Base-by-base conservation (phyloP, 148 eudicot genomes). In the Vaccinium myrtillus region DNA sequence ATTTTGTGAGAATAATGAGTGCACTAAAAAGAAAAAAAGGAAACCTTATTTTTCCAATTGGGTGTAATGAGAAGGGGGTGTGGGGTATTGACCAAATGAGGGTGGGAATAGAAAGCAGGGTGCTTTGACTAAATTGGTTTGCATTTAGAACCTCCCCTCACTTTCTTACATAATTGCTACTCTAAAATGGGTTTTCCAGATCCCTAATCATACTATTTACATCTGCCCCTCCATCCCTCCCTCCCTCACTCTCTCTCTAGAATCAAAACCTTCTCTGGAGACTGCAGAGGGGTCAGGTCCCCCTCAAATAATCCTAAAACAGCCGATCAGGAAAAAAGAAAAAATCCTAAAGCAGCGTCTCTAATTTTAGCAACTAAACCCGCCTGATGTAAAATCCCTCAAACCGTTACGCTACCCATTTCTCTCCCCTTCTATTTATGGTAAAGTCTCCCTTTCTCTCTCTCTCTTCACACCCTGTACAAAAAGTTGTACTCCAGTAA, bases 401-500 rank as follows among this genome's bases (percentile, higher is more conserved):
- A 36, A 30, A 32, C 76, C 76, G 76, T 81, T 65, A 65, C 83
- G 75, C 75, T 27, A 81, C 75, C 73, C 30, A 30, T 63, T 39
- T 12, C 23, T 5, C 82, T 21, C 8, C 32, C 51, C 83, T 67
- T 69, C 76, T 67, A 81, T 69, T 67, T 49, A 48, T 81, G 50
- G 83, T 81, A 81, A 43, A 81, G 46, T 81, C 32, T 30, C 63
- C 12, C 19, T n/a, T 1, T 12, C 21, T 54, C 65, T 39, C 67
- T 32, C 81, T 30, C 43, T 53, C 5, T 32, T 4, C 49, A 39
- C 21, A 14, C 46, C 13, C 11, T 50, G 30, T 9, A 1, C 55
- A 21, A 49, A 77, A 18, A 49, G 58, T 30, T 4, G 46, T 43
- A 36, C 39, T 36, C 39, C 3, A 43, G 46, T 43, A 43, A 4